Base-by-base conservation (phyloP, 2,329 filamentous ascomycete genomes). In the Cladosporium sp. region DNA sequence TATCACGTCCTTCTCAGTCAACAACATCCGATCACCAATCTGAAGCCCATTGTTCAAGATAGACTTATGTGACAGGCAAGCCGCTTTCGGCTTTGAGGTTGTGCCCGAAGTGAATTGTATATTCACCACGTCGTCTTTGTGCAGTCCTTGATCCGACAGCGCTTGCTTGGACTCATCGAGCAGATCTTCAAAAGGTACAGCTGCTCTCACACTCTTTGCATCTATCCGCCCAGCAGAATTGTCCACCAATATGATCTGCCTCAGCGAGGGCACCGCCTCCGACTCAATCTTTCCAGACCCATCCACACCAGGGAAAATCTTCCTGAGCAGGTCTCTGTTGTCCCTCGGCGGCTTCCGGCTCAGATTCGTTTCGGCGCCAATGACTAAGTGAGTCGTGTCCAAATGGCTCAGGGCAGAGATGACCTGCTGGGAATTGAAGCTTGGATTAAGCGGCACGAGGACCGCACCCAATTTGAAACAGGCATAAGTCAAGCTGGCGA, bases 91-190 rank as follows among this genome's bases (percentile, higher is more conserved):
- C 68, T 84, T 80, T 0, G 89, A 90, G 0, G 94, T 97, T 0
- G 94, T 97, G n/a, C 93, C 94, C 0, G 88, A 93, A 0, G 94
- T 99, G 77, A 97, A 97, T 73, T 97, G 93, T 64, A 97, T 96
- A 71, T 97, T 97, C 65, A 95, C 87, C 2, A 88, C 85, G 52
- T 97, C 93, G 61, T 83, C 72, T 0, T 85, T 79, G 15, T 78
- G 65, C 1, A 88, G 78, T 0, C 76, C 76, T 22, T 78, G 71
- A 74, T 78, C 61, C 68, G 74, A 67, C 75, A 89, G 58, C 61
- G 60, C 80, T 25, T 67, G 64, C 9, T 42, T 49, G 15, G 63
- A 65, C 8, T 59, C 66, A 25, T 80, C 76, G 17, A 79, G 65
- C 38, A 82, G 69, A 49, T 73, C 62, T 55, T 75, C 62, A 59